Evolutionary conservation across 2,329 filamentous ascomycete genomes (phyloP), one percentile per base, ranked within the genome.

Genomic region (Beauveria asiatica): DNA sequence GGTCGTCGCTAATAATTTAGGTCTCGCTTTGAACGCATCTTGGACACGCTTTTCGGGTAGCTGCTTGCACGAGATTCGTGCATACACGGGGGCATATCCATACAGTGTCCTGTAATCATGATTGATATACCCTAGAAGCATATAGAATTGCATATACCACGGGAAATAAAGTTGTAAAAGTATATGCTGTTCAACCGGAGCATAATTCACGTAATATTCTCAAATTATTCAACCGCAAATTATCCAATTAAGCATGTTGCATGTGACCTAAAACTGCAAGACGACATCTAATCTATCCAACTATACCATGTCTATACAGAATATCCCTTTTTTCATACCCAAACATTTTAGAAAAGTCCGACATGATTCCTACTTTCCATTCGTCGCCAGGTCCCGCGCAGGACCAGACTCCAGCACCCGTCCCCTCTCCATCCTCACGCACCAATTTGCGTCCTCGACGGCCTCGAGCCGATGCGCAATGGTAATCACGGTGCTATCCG

Each of bases 391-490:
- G 45, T 68, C 60, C 57, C 60, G 63, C 1, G 73, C 68, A 1
- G 77, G 78, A 0, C 80, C 80, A 44, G 76, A 77, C 64, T 77
- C 76, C 1, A 83, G 71, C 0, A 85, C 76, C 17, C 70, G 69
- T 1, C 83, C 83, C 16, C 72, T 72, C 39, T 84, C 80, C 51
- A 85, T 66, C 33, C 81, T 71, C 52, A 85, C 68, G 59, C 78
- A 81, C 67, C 78, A 85, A 55, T 79, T 76, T 0, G 82, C 82
- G 62, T 83, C 80, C 63, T 77, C 75, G 10, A 88, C 85, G 0
- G 84, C 85, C 69, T 86, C 82, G 1, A 86, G 72, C 1, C 84
- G 77, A 68, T 87, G 84, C n/a, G 84, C 84, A 67, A 87, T 86
- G 0, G 84, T 85, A 46, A 87, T 83, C 2, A 87, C 83, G 0